Evolutionary conservation across 345 rosid genomes (phyloP).

Genomic region (Acer negundo): DNA sequence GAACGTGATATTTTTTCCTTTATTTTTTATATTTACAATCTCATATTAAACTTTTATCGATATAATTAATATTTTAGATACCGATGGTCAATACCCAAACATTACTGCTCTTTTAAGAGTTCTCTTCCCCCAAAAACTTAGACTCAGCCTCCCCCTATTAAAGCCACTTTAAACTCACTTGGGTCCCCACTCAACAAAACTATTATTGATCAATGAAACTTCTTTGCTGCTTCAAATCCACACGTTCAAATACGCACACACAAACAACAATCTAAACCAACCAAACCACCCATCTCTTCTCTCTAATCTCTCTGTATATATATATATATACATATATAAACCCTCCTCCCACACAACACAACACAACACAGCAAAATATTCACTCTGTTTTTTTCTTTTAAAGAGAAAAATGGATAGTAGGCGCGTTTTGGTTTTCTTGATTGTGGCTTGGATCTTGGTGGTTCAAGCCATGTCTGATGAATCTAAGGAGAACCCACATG

Average conservation of each 20-base stretch:
- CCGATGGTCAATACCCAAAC: not conserved
- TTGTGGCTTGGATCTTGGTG: slow-evolving; percentile 34
- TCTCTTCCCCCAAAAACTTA: not conserved
- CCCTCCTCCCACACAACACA: not conserved
- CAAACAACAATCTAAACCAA: not conserved
- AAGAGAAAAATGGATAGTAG: slow-evolving; percentile 22
- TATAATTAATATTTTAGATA: too few species aligned
- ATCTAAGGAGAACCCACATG: slow-evolving; percentile 20
- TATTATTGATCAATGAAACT: not conserved
- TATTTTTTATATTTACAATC: too few species aligned
- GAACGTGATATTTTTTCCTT: too few species aligned
- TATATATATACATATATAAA: slow-evolving; percentile 13
- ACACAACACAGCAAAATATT: not conserved
- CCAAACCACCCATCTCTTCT: not conserved
- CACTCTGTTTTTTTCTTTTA: not conserved
- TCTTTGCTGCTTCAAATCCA: slow-evolving; percentile 8
- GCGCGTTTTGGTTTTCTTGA: slow-evolving; percentile 21
- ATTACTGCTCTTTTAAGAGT: not conserved
- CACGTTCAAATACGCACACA: not conserved
- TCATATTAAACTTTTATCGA: too few species aligned
- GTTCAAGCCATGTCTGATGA: slow-evolving; percentile 33
- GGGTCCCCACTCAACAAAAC: too few species aligned
- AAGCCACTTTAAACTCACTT: not conserved
- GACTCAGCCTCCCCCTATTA: not conserved
- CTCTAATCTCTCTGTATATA: slow-evolving; percentile 1